A percentile compares a stretch with the other conserved stretches of the same genome.
Conservation (phyloP, 805 yeast genomes). For the Candida railenensis region DNA sequence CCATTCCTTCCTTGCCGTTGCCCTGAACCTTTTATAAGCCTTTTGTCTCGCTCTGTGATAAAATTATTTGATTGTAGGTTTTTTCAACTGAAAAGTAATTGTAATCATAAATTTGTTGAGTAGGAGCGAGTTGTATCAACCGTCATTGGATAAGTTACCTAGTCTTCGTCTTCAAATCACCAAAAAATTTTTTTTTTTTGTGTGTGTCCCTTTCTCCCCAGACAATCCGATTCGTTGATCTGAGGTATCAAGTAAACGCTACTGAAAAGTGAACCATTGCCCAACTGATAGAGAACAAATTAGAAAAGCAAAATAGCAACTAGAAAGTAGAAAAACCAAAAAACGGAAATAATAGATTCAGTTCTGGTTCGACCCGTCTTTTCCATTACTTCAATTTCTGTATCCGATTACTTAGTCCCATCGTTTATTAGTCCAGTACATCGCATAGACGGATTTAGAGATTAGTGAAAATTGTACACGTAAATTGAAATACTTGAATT, state of each 20-base stretch:
- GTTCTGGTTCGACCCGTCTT: too few relatives aligned
- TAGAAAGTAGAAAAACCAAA: too few relatives aligned
- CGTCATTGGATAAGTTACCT: not conserved
- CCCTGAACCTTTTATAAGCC: conserved; percentile 3
- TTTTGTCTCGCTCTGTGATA: not conserved
- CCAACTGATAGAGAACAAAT: too few relatives aligned
- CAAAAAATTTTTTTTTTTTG: not conserved
- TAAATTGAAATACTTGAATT: too few relatives aligned
- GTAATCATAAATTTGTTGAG: not conserved
- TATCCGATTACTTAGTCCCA: too few relatives aligned
- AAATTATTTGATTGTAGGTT: not conserved
- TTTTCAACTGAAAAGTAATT: not conserved
- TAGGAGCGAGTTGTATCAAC: not conserved
- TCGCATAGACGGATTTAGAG: too few relatives aligned
- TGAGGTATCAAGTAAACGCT: not conserved
- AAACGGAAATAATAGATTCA: too few relatives aligned
- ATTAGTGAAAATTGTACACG: too few relatives aligned
- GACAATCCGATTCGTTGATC: conserved; percentile 2
- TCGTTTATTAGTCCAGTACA: too few relatives aligned
- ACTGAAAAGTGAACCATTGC: not conserved
- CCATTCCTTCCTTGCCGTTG: conserved; percentile 5
- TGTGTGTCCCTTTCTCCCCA: not conserved
- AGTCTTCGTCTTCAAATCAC: not conserved
- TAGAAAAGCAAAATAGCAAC: too few relatives aligned
- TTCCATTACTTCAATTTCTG: too few relatives aligned